A percentile compares a stretch with the other conserved stretches of the same genome.
phyloP scores from a whole-genome alignment of 805 yeast genomes.

The Candida odintsovae region DNA sequence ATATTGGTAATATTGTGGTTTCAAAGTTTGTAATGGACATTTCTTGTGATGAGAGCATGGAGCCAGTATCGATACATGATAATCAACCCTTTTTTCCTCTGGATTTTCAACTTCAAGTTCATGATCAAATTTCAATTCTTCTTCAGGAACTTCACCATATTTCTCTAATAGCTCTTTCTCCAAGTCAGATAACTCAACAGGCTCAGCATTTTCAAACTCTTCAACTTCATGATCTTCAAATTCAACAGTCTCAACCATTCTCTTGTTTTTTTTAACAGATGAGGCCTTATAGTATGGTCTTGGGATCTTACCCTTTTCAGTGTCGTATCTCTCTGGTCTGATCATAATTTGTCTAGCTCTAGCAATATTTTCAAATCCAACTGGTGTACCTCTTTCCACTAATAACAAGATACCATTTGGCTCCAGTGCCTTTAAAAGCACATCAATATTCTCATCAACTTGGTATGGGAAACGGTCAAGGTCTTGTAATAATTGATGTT shows the following conservation, averaged over 20 bases:
- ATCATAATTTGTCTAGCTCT: conserved; percentile 85
- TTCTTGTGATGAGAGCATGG: conserved; percentile 87
- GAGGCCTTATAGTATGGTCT: conserved; percentile 60
- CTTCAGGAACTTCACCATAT: conserved; percentile 36
- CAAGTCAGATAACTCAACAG: conserved; percentile 5
- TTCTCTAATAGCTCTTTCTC: conserved; percentile 29
- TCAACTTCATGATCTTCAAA: conserved; percentile 15
- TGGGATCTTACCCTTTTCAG: conserved; percentile 59
- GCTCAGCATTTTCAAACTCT: conserved; percentile 16
- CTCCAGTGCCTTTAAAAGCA: conserved; percentile 51
- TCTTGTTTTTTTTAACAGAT: conserved; percentile 22
- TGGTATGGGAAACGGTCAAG: conserved; percentile 61
- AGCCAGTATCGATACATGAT: conserved; percentile 65
- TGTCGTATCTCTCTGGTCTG: conserved; percentile 67
- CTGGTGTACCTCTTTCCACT: conserved; percentile 83
- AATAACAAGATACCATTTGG: conserved; percentile 80
- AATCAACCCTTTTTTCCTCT: conserved; percentile 15
- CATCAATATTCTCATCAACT: conserved; percentile 62
- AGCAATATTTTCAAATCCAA: conserved; percentile 84
- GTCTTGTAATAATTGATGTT: conserved; percentile 66
- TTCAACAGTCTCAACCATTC: conserved; percentile 1
- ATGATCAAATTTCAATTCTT: conserved; percentile 43
- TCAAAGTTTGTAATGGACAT: conserved; percentile 81
- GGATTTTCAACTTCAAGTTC: conserved; percentile 25
- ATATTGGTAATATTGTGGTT: conserved; percentile 56